Conservation (phyloP, 176 grass and related monocot genomes). For the Ampelocalamus luodianensis region DNA sequence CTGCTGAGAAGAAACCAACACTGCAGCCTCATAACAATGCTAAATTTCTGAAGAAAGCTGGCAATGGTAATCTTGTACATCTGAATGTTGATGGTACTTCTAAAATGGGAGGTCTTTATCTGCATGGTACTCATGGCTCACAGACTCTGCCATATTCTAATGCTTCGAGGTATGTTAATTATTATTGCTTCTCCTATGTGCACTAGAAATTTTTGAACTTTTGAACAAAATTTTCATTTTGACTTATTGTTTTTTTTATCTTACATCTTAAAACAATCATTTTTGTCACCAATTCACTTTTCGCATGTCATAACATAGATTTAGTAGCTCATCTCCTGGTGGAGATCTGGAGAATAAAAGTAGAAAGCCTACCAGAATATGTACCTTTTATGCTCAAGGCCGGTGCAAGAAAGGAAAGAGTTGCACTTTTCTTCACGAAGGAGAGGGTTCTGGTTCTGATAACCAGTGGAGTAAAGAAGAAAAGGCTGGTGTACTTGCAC, state of each 20-base stretch:
- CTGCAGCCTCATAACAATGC: slow-evolving; percentile 11
- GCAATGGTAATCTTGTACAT: slow-evolving; percentile 8
- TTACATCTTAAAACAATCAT: neutral
- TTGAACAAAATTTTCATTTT: slow-evolving; percentile 8
- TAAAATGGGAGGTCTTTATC: slow-evolving; percentile 5
- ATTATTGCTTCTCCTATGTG: slow-evolving; percentile 3
- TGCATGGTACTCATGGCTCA: slow-evolving; percentile 23
- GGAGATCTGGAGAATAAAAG: slow-evolving; percentile 28
- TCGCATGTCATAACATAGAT: slow-evolving; percentile 44
- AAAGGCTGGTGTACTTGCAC: slow-evolving; percentile 33
- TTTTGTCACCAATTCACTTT: slow-evolving; percentile 28
- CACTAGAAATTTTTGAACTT: slow-evolving; percentile 30
- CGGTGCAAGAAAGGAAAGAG: slow-evolving; percentile 59
- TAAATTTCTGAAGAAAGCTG: slow-evolving; percentile 37
- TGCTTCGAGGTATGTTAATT: slow-evolving; percentile 46
- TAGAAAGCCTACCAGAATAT: slow-evolving; percentile 45
- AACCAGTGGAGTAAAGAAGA: slow-evolving; percentile 39
- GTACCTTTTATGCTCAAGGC: slow-evolving; percentile 53
- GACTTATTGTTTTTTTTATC: slow-evolving; percentile 1
- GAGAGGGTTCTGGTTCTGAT: slow-evolving; percentile 42
- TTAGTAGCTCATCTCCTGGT: slow-evolving; percentile 53
- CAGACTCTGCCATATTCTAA: slow-evolving; percentile 19
- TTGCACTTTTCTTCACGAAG: slow-evolving; percentile 59
- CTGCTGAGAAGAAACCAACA: slow-evolving; percentile 44
- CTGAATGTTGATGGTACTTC: slow-evolving; percentile 16